phyloP scores from a whole-genome alignment of 2,329 filamentous ascomycete genomes.

The Fusarium redolens region DNA sequence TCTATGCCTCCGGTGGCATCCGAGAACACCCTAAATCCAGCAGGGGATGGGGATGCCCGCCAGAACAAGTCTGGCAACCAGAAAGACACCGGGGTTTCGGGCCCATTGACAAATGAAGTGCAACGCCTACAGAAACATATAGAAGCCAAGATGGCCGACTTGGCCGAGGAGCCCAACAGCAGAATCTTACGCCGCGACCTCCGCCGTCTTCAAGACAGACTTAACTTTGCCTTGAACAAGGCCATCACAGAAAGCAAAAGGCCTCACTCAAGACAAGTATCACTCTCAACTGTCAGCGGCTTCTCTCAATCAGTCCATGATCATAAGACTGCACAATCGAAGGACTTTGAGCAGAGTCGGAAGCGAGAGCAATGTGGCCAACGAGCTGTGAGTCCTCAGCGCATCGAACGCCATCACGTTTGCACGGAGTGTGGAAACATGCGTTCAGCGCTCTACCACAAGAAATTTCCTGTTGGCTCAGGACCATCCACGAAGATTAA shows the following conservation, averaged over 20 bases:
- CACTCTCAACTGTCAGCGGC: not conserved
- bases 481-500: slow-evolving; percentile 46
- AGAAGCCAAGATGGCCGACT: slow-evolving; percentile 40
- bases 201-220: slow-evolving; percentile 44
- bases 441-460: slow-evolving; percentile 52
- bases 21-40: not conserved
- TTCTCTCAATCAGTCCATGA: slow-evolving; percentile 2
- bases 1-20: not conserved
- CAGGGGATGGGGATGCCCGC: not conserved
- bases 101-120: slow-evolving; percentile 35
- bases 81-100: not conserved
- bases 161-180: slow-evolving; percentile 42
- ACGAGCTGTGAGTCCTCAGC: slow-evolving; percentile 36
- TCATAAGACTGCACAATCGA: not conserved
- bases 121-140: slow-evolving; percentile 45
- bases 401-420: slow-evolving; percentile 45
- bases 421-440: slow-evolving; percentile 52
- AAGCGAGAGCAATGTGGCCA: not conserved
- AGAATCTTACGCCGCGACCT: slow-evolving; percentile 38
- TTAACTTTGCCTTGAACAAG: slow-evolving; percentile 47
- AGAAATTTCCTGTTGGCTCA: slow-evolving; percentile 46
- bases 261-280: not conserved
- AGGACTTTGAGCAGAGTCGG: not conserved
- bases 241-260: slow-evolving; percentile 28
- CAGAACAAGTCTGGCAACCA: not conserved